phyloP scores from a whole-genome alignment of 805 yeast genomes.

The Candida peoriensis region DNA sequence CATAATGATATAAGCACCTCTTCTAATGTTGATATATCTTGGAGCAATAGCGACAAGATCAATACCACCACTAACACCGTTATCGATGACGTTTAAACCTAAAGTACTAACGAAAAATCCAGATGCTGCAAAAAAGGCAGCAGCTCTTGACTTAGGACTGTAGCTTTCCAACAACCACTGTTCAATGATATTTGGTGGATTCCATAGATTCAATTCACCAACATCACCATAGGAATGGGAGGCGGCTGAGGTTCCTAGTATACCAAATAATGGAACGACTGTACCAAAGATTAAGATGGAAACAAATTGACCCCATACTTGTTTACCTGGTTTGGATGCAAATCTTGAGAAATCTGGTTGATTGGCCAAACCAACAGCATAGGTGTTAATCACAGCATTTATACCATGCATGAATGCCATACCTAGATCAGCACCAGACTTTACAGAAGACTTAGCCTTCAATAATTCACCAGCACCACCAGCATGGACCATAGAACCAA shows the following conservation, averaged over 20 bases:
- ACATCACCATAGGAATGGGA: constrained; percentile 33
- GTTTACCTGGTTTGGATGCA: constrained; percentile 32
- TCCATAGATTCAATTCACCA: constrained; percentile 32
- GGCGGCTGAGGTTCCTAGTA: constrained; percentile 40
- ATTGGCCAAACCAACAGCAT: constrained; percentile 29
- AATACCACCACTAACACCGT: constrained; percentile 45
- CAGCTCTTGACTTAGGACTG: constrained; percentile 38
- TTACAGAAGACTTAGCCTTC: constrained; percentile 22
- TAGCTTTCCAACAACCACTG: constrained; percentile 37
- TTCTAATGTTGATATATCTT: constrained; percentile 51
- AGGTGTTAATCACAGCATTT: constrained; percentile 24
- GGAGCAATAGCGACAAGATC: constrained; percentile 46
- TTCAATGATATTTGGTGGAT: constrained; percentile 37
- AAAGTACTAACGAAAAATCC: constrained; percentile 31
- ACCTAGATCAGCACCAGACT: constrained; percentile 27
- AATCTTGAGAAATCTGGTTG: constrained; percentile 32
- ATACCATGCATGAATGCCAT: constrained; percentile 27
- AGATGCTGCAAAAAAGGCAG: constrained; percentile 38
- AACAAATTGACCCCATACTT: constrained; percentile 33
- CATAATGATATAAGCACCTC: constrained; percentile 68
- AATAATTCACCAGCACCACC: constrained; percentile 30
- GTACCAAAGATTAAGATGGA: constrained; percentile 35
- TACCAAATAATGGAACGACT: constrained; percentile 42
- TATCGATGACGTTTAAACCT: constrained; percentile 34
- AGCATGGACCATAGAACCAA: constrained; percentile 25